Base-by-base conservation (phyloP, 345 rosid species). In the Excoecaria agallocha region DNA sequence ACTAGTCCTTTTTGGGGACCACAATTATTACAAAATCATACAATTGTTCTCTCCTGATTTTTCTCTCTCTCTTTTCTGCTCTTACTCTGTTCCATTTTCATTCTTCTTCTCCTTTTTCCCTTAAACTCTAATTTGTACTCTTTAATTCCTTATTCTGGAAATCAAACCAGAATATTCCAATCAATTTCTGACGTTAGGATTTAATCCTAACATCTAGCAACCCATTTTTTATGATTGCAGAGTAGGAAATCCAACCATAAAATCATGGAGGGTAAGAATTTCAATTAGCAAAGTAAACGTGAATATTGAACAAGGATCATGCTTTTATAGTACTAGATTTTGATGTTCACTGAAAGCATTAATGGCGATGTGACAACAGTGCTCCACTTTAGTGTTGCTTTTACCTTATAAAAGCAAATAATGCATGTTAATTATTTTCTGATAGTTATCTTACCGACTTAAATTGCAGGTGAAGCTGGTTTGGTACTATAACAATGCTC, bases 401-500 rank as follows among this genome's bases (percentile, higher is more conserved):
- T 69, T 55, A 55, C 24, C 39, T 0, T 9, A 12, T 17, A 45
- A 17, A 52, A 13, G 11, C 30, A 3, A 30, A 17, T 43, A 48
- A 25, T 37, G 9, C 6, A 15, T 3, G 5, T 30, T 3, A 43
- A 43, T 11, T 70, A 66, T 62, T 55, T 30, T 68, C 10, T 69
- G 62, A 59, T 48, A 30, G 25, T 48, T 68, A 37, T 68, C 25
- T n/a, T 49, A 48, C 71, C 38, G 22, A n/a, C 7, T 49, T 25
- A 43, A 65, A 30, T 55, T 81, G 78, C 73, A 93, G 98, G 98
- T 90, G 83, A 93, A 93, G 86, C 77, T 93, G 72, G 98, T 93
- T 35, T 90, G 96, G 98, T 90, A 93, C 82, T 93, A 90, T 68
- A 89, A 90, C 68, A 93, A 93, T 72, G 96, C 98, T 62, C 91